phyloP scores from a whole-genome alignment of 2,329 filamentous ascomycete species.

The Fusarium compactum region DNA sequence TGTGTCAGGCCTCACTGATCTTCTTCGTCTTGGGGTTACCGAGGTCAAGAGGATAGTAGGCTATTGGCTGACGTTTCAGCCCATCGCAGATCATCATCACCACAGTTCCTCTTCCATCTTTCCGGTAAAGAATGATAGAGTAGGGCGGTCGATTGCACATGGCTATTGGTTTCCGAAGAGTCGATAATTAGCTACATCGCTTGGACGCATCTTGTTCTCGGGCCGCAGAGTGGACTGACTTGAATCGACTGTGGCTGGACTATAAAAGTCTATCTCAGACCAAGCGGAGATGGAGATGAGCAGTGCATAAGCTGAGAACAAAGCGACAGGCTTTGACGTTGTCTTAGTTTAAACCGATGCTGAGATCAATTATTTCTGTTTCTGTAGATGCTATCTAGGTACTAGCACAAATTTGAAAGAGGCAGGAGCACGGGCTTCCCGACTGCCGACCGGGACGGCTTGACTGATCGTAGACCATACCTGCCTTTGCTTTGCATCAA shows the following conservation, averaged over 20 bases:
- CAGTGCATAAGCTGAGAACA: background rate
- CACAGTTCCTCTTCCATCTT: background rate
- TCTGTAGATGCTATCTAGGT: background rate
- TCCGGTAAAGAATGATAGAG: background rate
- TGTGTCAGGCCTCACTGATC: conserved; percentile 11
- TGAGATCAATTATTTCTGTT: background rate
- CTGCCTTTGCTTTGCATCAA: background rate
- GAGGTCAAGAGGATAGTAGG: background rate
- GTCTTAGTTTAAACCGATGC: background rate
- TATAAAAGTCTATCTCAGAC: conserved; percentile 19
- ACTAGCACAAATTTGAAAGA: background rate
- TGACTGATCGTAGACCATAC: background rate
- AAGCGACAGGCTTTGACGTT: background rate
- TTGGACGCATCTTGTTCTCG: conserved; percentile 23
- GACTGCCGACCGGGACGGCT: background rate
- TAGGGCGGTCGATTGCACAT: conserved; percentile 25
- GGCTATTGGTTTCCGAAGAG: conserved; percentile 7
- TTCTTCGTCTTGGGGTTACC: background rate
- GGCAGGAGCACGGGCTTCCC: background rate
- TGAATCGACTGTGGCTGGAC: conserved; percentile 25
- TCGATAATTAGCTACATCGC: conserved; percentile 26
- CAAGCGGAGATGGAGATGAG: conserved; percentile 3
- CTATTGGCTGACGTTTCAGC: conserved; percentile 45
- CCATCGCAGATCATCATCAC: conserved; percentile 29
- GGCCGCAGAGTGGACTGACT: conserved; percentile 29